Evolutionary conservation across 2,329 filamentous ascomycete species (phyloP).

Genomic region (Penicillium sclerotiorum): DNA sequence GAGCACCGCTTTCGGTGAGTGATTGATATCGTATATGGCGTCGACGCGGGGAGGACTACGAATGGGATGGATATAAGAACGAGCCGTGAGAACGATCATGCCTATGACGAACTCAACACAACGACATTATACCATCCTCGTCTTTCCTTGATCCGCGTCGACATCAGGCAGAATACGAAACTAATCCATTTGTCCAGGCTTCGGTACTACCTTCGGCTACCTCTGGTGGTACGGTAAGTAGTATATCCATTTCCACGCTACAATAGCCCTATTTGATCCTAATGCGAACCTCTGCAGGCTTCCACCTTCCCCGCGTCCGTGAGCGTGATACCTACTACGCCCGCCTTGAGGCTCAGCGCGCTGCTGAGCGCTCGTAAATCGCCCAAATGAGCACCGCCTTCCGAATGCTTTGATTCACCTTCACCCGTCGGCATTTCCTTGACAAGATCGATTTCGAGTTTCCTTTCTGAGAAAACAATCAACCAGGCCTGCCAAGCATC

Average conservation of each 20-base stretch:
- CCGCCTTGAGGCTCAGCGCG: conserved; percentile 65
- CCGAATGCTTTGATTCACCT: conserved; percentile 13
- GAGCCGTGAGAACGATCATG: background rate
- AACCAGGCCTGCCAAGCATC: conserved; percentile 1
- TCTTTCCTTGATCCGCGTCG: too few species aligned
- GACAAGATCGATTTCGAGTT: conserved; percentile 13
- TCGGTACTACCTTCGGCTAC: conserved; percentile 65
- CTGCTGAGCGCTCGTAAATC: conserved; percentile 40
- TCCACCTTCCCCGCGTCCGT: conserved; percentile 66
- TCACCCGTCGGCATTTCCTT: conserved; percentile 25
- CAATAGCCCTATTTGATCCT: background rate
- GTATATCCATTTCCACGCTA: conserved; percentile 1
- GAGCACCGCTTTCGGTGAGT: conserved; percentile 66
- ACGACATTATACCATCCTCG: too few species aligned
- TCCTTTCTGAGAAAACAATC: background rate
- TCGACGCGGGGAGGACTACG: conserved; percentile 2
- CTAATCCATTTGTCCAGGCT: conserved; percentile 48
- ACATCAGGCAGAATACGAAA: too few species aligned
- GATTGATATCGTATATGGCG: background rate
- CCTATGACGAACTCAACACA: too few species aligned
- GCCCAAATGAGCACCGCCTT: conserved; percentile 13
- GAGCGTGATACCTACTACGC: conserved; percentile 65
- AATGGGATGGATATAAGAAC: conserved; percentile 1
- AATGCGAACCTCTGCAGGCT: conserved; percentile 49
- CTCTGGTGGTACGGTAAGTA: conserved; percentile 68